A percentile compares a stretch with the other conserved stretches of the same genome.
phyloP scores from a whole-genome alignment of 441 rosid genomes.

The Biscutella auriculata region DNA sequence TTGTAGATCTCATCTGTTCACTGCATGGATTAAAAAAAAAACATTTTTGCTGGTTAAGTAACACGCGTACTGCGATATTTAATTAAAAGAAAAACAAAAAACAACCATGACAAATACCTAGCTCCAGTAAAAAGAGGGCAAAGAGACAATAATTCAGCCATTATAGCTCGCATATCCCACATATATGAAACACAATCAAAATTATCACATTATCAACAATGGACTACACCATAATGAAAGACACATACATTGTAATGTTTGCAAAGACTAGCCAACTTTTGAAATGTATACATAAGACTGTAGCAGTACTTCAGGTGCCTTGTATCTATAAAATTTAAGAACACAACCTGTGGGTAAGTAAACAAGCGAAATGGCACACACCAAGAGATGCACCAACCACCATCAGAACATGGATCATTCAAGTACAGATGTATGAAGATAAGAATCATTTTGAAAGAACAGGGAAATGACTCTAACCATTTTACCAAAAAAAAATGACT shows the following conservation, averaged over 20 bases:
- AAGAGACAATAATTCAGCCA: constrained; percentile 72
- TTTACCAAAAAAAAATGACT: constrained; percentile 32
- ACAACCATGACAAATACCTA: constrained; percentile 33
- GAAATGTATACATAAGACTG: constrained; percentile 63
- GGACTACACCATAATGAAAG: not conserved
- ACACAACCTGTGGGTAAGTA: not conserved
- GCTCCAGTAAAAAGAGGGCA: constrained; percentile 91
- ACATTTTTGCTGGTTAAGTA: not conserved
- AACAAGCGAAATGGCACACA: not conserved
- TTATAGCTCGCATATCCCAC: constrained; percentile 99
- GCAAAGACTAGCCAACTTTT: constrained; percentile 63
- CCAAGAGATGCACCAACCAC: not conserved
- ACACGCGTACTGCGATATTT: no score
- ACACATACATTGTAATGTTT: not conserved
- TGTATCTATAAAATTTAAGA: constrained; percentile 45
- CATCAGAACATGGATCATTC: not conserved
- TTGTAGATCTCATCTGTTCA: constrained; percentile 90
- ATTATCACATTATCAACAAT: not conserved
- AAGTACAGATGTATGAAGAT: not conserved
- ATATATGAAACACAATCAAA: constrained; percentile 43
- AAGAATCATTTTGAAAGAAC: not conserved
- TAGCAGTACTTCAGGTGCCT: constrained; percentile 94
- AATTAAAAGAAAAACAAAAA: not conserved
- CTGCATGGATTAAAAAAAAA: constrained; percentile 27
- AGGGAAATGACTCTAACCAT: constrained; percentile 42